Base-by-base conservation (phyloP, 2,329 filamentous ascomycete genomes). In the Aspergillus intermedius region DNA sequence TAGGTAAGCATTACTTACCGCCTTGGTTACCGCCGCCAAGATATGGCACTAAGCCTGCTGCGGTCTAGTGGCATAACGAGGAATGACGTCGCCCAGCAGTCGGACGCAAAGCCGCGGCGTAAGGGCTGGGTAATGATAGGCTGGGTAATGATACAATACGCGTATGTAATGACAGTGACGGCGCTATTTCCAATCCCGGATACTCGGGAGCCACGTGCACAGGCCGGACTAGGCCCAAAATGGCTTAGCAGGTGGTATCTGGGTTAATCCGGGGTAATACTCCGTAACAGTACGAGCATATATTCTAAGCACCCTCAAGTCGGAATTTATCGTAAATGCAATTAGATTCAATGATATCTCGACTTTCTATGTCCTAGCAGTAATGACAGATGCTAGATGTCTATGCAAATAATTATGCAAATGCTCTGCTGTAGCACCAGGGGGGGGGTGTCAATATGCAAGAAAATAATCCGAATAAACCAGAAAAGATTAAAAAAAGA, bases 181-280 rank as follows among this genome's bases (percentile, higher is more conserved):
- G 22, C 41, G 22, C 21, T n/a, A 12, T 43, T 49, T 42, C 48
- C 48, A 32, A 43, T 46, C 34, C 37, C 21, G 34, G 22, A 21
- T 15, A 50, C 42, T 48, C 37, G 50, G 46, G 44, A 54, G 55
- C 57, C 55, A 59, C 57, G 57, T 59, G 55, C 23, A 21, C 22
- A 21, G 34, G 25, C 30, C 8, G 48, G 49, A 40, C 39, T 48
- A 49, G 44, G 3, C 23, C 49, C 39, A 23, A 47, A 42, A 8
- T 2, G 44, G 55, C 12, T 49, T 58, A 58, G 52, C 32, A 44
- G 35, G 39, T 23, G 37, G 35, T 32, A 37, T 41, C 44, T 42
- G 17, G 51, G 53, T 50, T 51, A 49, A 53, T 58, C 55, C 44
- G 55, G 55, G 55, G 50, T 56, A 57, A 50, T 35, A 15, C 6